phyloP scores from a whole-genome alignment of 768 basidiomycete species.

The Serpula lacrymans region DNA sequence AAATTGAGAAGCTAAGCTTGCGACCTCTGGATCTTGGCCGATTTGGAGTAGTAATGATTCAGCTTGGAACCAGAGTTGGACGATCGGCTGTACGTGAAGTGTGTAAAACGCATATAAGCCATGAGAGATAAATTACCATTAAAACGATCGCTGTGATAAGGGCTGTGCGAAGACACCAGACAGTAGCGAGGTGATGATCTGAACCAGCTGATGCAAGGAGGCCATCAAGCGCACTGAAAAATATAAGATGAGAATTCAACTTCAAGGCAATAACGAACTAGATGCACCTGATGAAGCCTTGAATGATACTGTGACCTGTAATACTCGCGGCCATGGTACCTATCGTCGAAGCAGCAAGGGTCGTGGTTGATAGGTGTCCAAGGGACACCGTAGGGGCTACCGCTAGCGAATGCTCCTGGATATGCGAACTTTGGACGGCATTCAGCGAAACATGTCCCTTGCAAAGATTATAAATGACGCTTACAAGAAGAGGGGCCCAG shows the following conservation, averaged over 20 bases:
- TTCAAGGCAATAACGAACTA: conserved; percentile 38
- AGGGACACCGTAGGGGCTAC: conserved; percentile 36
- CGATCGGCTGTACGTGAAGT: conserved; percentile 16
- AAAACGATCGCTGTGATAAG: conserved; percentile 21
- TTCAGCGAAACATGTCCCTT: too few relatives aligned
- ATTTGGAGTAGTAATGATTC: conserved; percentile 37
- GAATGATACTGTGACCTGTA: conserved; percentile 41
- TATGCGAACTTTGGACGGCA: conserved; percentile 19
- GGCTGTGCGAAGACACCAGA: conserved; percentile 15
- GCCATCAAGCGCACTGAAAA: conserved; percentile 17
- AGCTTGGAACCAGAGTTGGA: conserved; percentile 18
- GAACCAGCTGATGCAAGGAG: conserved; percentile 11
- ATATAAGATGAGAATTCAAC: conserved; percentile 14
- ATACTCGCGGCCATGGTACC: conserved; percentile 39
- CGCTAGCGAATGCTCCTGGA: conserved; percentile 39
- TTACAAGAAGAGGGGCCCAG: conserved; percentile 20
- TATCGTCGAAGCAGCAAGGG: conserved; percentile 49
- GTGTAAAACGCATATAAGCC: background rate
- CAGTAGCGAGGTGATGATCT: conserved; percentile 11
- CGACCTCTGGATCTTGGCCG: conserved; percentile 37
- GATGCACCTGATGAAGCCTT: conserved; percentile 31
- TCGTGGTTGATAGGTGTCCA: conserved; percentile 51
- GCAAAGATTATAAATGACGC: too few relatives aligned
- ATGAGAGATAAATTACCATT: conserved; percentile 13
- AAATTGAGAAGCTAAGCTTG: conserved; percentile 36